Conservation (phyloP, 2,329 filamentous ascomycete genomes). For the Fusarium mexicanum region DNA sequence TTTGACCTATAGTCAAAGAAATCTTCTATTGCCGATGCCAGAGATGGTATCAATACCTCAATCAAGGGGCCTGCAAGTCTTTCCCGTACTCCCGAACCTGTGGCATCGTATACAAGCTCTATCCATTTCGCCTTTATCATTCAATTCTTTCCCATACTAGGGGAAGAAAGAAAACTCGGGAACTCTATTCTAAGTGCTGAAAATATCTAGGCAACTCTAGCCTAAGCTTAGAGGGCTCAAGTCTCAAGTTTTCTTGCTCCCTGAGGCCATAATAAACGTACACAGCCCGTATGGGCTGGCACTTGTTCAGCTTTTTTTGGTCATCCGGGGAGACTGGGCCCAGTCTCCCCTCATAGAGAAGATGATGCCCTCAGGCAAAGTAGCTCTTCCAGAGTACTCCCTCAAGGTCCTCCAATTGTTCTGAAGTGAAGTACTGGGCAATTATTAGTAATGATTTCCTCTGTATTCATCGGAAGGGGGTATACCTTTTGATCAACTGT, state of each 20-base stretch:
- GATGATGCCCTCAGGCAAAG: slow-evolving; percentile 73
- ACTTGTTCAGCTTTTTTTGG: neutral
- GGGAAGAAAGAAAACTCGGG: neutral
- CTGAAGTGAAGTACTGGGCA: slow-evolving; percentile 80
- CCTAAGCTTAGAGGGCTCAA: neutral
- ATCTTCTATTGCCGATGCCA: neutral
- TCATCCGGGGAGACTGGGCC: neutral
- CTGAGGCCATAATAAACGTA: slow-evolving; percentile 13
- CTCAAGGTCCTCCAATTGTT: slow-evolving; percentile 94
- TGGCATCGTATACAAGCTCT: slow-evolving; percentile 38
- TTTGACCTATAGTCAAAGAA: neutral
- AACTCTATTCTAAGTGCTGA: neutral
- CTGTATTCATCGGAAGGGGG: slow-evolving; percentile 11
- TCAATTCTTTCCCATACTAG: neutral
- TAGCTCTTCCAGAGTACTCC: slow-evolving; percentile 99
- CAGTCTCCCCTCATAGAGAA: neutral
- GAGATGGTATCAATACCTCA: neutral
- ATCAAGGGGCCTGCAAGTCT: neutral
- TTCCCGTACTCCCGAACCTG: slow-evolving; percentile 10
- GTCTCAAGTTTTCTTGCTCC: neutral
- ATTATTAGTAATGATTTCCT: slow-evolving; percentile 41
- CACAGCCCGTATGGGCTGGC: slow-evolving; percentile 4
- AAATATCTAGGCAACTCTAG: neutral
- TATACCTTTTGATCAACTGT: slow-evolving; percentile 95
- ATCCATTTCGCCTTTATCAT: slow-evolving; percentile 19